Evolutionary conservation across 805 yeast species (phyloP), one percentile per base, ranked within the genome.

Genomic region (Sugiyamaella lignohabitans): DNA sequence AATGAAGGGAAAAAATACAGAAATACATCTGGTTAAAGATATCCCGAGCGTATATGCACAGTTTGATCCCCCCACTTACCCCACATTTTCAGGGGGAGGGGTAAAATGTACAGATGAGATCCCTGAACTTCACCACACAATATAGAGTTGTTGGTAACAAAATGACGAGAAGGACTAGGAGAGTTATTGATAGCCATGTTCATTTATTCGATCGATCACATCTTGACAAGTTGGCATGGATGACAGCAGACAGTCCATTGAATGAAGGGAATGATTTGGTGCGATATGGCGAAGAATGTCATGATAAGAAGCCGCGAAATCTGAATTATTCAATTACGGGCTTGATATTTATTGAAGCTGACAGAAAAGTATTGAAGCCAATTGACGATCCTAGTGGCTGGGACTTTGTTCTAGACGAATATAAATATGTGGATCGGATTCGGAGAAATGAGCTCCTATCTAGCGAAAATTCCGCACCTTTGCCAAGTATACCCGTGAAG

Each of bases 341-440:
- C 2, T 37, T 66, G 8, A 59, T 69, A 5, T 65, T 58, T 38
- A 54, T 69, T 22, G 74, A 69, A 42, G 63, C 62, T 14, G 73
- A 68, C 49, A 63, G 67, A 14, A 49, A 51, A 23, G 30, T 40
- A 2, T 34, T 3, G 17, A 23, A 30, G 3, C 47, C 46, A 6
- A 54, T 57, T 20, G 43, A 44, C 4, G 39, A 29, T 10, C 19
- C 22, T 10, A 14, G 23, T 2, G 65, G 65, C 27, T 61, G 61
- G 51, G 45, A 51, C 2, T 47, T 53, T 11, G 61, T 67, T 1
- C 46, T 64, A n/a, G 57, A 60, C 20, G 71, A 59, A 52, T 59
- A 50, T 47, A 50, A 52, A 34, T 59, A 48, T 46, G 50, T 68
- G 34, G 56, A 49, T 38, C 47, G 60, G 24, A 42, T 46, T 18